A percentile compares a stretch with the other conserved stretches of the same genome.
These are phyloP conservation scores for Cochlearia excelsa DNA, from an alignment of 345 rosid species.

Conservation along the genomic window DNA sequence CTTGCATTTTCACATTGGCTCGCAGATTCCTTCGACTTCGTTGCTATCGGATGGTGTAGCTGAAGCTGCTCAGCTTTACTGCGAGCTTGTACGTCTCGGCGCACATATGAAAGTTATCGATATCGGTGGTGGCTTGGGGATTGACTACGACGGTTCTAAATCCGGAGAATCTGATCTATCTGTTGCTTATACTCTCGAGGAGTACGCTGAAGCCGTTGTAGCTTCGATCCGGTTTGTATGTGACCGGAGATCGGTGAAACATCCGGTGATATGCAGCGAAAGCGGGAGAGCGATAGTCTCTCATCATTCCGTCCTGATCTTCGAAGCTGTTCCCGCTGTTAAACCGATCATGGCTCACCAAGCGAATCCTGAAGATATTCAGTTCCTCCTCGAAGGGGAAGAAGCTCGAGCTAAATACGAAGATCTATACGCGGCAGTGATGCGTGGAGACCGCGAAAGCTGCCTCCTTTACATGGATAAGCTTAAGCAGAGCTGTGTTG, in stretches of 20 bases:
- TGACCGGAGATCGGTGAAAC: slow-evolving; percentile 67
- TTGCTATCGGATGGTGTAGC: slow-evolving; percentile 71
- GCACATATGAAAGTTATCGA: slow-evolving; percentile 79
- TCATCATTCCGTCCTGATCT: slow-evolving; percentile 78
- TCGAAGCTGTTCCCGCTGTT: slow-evolving; percentile 65
- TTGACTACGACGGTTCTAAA: slow-evolving; percentile 69
- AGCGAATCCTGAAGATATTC: slow-evolving; percentile 66
- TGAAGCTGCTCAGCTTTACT: slow-evolving; percentile 90
- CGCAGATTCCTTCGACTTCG: slow-evolving; percentile 80
- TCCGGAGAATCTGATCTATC: slow-evolving; percentile 68
- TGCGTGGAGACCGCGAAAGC: slow-evolving; percentile 61
- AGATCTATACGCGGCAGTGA: slow-evolving; percentile 50
- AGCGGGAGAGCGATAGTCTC: slow-evolving; percentile 96
- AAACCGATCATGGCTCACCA: slow-evolving; percentile 38
- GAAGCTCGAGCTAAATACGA: slow-evolving; percentile 63
- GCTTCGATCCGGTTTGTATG: slow-evolving; percentile 61
- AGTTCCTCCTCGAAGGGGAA: slow-evolving; percentile 58
- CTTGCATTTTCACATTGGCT: slow-evolving; percentile 91
- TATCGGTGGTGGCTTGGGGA: slow-evolving; percentile 90
- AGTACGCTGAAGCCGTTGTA: slow-evolving; percentile 85
- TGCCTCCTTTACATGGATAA: slow-evolving; percentile 70
- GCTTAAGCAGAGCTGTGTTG: slow-evolving; percentile 77
- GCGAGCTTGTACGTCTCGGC: slow-evolving; percentile 86
- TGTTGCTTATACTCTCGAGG: slow-evolving; percentile 74
- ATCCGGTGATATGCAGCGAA: slow-evolving; percentile 86